A percentile compares a stretch with the other conserved stretches of the same genome.
These are phyloP conservation scores for Lactarius hatsudake DNA, from an alignment of 768 basidiomycete species.

Conservation along the genomic window DNA sequence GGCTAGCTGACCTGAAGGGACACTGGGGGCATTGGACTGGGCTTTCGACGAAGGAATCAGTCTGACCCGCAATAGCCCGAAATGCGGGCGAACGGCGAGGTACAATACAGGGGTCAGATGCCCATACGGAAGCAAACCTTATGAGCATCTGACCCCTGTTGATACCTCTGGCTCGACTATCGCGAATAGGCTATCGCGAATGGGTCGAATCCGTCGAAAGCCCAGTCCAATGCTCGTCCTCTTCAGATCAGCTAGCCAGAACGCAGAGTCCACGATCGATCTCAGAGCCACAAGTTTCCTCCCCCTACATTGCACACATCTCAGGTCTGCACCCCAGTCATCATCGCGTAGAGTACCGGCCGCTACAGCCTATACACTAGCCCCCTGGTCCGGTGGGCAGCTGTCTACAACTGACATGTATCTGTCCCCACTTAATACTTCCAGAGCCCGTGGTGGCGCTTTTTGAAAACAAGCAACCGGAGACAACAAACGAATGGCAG, in stretches of 20 bases:
- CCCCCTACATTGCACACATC: slow-evolving; percentile 35
- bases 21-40: slow-evolving; percentile 11
- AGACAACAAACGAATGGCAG: slow-evolving; percentile 14
- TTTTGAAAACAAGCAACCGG: slow-evolving; percentile 3
- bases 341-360: slow-evolving; percentile 14
- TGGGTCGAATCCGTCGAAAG: slow-evolving; percentile 3
- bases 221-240: slow-evolving; percentile 14
- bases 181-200: slow-evolving; percentile 6
- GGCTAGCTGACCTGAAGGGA: slow-evolving; percentile 2
- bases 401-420: slow-evolving; percentile 29
- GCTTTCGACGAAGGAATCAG: slow-evolving; percentile 21
- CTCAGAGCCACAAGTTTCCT: slow-evolving; percentile 45
- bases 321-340: slow-evolving; percentile 31
- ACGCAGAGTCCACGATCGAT: slow-evolving; percentile 17
- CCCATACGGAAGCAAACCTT: no score
- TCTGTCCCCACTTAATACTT: slow-evolving; percentile 22
- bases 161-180: slow-evolving; percentile 7
- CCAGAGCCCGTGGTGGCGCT: not conserved
- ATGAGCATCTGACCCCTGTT: slow-evolving; percentile 16
- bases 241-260: slow-evolving; percentile 2
- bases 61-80: slow-evolving; percentile 20
- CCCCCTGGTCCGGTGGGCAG: slow-evolving; percentile 15
- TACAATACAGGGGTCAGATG: slow-evolving; percentile 21
- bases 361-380: not conserved
- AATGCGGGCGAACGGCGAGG: slow-evolving; percentile 6